Conservation (phyloP, 805 yeast genomes). For the Kodamaea jinghongensis region DNA sequence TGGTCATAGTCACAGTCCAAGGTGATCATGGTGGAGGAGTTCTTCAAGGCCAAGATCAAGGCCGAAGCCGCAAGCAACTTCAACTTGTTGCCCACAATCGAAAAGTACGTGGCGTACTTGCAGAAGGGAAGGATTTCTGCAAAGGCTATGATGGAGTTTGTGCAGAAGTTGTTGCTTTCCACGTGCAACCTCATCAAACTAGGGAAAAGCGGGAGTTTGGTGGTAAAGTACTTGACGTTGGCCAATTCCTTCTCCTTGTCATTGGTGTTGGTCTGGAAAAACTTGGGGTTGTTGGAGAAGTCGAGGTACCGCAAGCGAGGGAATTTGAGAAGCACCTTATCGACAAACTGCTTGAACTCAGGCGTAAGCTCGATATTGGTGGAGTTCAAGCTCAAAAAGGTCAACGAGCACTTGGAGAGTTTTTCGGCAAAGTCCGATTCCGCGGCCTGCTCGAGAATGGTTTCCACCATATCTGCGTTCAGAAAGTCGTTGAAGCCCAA, state of each 20-base stretch:
- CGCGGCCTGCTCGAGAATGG: constrained; percentile 33
- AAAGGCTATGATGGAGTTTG: constrained; percentile 54
- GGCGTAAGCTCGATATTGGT: constrained; percentile 55
- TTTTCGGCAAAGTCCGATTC: constrained; percentile 17
- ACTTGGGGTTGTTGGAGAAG: constrained; percentile 61
- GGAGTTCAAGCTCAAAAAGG: constrained; percentile 61
- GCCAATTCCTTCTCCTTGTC: constrained; percentile 1
- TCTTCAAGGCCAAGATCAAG: constrained; percentile 65
- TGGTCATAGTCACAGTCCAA: constrained; percentile 67
- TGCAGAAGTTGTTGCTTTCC: constrained; percentile 61
- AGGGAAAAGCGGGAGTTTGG: constrained; percentile 67
- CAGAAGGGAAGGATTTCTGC: constrained; percentile 72
- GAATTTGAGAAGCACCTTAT: constrained; percentile 49
- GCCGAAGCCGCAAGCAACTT: constrained; percentile 63
- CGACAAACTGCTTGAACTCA: constrained; percentile 46
- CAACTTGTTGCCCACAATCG: constrained; percentile 62
- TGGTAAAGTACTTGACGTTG: constrained; percentile 55
- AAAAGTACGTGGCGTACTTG: constrained; percentile 61
- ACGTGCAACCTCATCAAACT: constrained; percentile 64
- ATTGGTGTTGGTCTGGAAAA: constrained; percentile 46
- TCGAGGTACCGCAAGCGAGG: constrained; percentile 71
- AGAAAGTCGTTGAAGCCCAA: constrained; percentile 77
- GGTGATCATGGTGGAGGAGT: constrained; percentile 62
- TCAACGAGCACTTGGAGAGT: constrained; percentile 23
- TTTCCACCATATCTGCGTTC: constrained; percentile 29